Conservation (phyloP, 2,329 filamentous ascomycete genomes). For the Aschersonia sp. region DNA sequence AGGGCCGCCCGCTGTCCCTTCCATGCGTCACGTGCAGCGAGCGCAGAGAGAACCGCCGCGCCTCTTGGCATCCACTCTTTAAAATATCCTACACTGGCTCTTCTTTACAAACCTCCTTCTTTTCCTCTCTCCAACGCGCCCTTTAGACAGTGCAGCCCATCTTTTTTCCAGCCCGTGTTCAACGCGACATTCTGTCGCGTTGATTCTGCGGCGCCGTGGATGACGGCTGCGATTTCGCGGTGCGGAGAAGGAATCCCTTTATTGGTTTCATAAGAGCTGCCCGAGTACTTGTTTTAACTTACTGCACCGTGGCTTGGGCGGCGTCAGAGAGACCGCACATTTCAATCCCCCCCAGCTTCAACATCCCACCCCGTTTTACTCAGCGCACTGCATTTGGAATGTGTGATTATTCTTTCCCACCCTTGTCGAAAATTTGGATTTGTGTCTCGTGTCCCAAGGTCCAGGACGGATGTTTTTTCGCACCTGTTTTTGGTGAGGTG, state of each 20-base stretch:
- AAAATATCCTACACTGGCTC: background rate
- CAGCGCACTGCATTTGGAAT: no score
- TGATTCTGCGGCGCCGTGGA: constrained; percentile 40
- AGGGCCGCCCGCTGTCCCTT: no score
- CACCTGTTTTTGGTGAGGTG: no score
- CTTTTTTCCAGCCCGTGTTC: constrained; percentile 34
- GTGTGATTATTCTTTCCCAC: no score
- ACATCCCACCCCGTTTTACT: no score
- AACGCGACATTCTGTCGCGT: constrained; percentile 55
- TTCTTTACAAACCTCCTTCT: background rate
- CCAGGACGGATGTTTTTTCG: no score
- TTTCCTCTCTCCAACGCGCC: constrained; percentile 46
- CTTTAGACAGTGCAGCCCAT: constrained; percentile 80
- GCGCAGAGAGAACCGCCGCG: background rate
- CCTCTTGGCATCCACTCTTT: no score
- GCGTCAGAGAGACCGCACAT: constrained; percentile 29
- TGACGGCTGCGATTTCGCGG: constrained; percentile 44
- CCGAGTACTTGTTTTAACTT: constrained; percentile 25
- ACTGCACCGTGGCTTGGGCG: constrained; percentile 18
- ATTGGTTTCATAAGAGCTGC: constrained; percentile 43
- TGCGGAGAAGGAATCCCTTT: constrained; percentile 32
- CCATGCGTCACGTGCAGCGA: background rate
- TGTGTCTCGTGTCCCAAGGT: no score
- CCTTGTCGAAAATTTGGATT: no score
- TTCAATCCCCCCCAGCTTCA: background rate